phyloP scores from a whole-genome alignment of 331 rosid species.

The Telfairia occidentalis region DNA sequence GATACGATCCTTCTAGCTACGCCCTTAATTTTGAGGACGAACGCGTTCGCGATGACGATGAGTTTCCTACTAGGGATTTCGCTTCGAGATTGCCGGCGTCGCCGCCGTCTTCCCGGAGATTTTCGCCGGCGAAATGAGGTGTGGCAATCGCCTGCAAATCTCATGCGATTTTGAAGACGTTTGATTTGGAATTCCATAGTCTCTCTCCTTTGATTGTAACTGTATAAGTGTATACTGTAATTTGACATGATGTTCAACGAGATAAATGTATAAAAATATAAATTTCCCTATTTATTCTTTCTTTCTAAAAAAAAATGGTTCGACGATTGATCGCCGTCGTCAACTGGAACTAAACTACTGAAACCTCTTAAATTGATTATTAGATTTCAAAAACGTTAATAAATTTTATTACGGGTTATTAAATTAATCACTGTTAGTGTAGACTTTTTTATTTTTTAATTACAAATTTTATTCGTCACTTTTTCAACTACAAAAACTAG shows the following conservation, averaged over 20 bases:
- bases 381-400: background rate
- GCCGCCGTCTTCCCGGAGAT: background rate
- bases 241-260: background rate
- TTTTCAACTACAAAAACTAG: too few species aligned
- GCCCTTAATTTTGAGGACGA: conserved; percentile 46
- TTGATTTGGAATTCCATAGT: background rate
- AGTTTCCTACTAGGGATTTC: conserved; percentile 16
- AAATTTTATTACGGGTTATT: background rate
- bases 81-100: conserved; percentile 20
- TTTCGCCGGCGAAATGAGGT: background rate
- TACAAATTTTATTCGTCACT: too few species aligned
- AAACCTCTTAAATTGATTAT: background rate
- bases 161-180: background rate
- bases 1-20: conserved; percentile 39
- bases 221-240: background rate
- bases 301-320: too few species aligned
- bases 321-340: too few species aligned
- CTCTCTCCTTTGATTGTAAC: background rate
- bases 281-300: background rate
- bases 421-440: background rate
- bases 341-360: too few species aligned
- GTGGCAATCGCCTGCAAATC: background rate
- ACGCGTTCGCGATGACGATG: conserved; percentile 10
- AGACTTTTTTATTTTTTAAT: too few species aligned
- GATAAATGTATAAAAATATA: background rate